Percentiles rank a stretch among this genome's conserved stretches.
phyloP scores from a whole-genome alignment of 2,329 filamentous ascomycete species.

The Curvularia eragrostidis region DNA sequence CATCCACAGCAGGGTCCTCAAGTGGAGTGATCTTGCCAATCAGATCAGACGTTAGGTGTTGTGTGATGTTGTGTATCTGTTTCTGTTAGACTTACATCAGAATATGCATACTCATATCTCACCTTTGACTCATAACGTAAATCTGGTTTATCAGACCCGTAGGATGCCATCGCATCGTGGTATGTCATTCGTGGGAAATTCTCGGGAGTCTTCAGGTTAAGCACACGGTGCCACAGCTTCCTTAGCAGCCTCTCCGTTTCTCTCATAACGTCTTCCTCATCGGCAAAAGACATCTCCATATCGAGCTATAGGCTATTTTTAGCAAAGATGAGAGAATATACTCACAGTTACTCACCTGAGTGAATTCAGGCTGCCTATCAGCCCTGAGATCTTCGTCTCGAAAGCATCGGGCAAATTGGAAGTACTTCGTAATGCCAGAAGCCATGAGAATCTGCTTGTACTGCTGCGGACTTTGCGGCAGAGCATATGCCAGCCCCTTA shows the following conservation, averaged over 20 bases:
- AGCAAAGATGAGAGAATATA: background rate
- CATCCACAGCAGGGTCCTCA: slow-evolving; percentile 73
- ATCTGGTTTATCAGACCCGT: slow-evolving; percentile 93
- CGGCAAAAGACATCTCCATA: slow-evolving; percentile 89
- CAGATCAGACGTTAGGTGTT: slow-evolving; percentile 69
- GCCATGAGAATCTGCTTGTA: slow-evolving; percentile 99
- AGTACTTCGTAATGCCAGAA: slow-evolving; percentile 81
- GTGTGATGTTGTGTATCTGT: slow-evolving; percentile 70
- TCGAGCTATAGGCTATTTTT: slow-evolving; percentile 67
- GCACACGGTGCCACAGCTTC: slow-evolving; percentile 61
- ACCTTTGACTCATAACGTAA: slow-evolving; percentile 74
- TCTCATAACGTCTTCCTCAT: slow-evolving; percentile 72
- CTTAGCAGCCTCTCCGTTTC: slow-evolving; percentile 62
- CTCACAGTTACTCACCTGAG: slow-evolving; percentile 66
- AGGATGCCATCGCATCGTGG: slow-evolving; percentile 75
- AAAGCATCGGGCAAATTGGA: slow-evolving; percentile 93
- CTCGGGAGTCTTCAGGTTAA: slow-evolving; percentile 52
- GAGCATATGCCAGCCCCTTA: slow-evolving; percentile 79
- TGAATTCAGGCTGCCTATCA: slow-evolving; percentile 96
- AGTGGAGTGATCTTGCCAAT: slow-evolving; percentile 77
- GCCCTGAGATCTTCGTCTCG: slow-evolving; percentile 92
- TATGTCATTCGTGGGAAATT: slow-evolving; percentile 72
- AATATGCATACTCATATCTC: background rate
- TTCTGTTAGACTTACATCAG: slow-evolving; percentile 20
- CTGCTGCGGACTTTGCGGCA: slow-evolving; percentile 96